Base-by-base conservation (phyloP, 2,329 filamentous ascomycete species). In the Esteya vermicola region DNA sequence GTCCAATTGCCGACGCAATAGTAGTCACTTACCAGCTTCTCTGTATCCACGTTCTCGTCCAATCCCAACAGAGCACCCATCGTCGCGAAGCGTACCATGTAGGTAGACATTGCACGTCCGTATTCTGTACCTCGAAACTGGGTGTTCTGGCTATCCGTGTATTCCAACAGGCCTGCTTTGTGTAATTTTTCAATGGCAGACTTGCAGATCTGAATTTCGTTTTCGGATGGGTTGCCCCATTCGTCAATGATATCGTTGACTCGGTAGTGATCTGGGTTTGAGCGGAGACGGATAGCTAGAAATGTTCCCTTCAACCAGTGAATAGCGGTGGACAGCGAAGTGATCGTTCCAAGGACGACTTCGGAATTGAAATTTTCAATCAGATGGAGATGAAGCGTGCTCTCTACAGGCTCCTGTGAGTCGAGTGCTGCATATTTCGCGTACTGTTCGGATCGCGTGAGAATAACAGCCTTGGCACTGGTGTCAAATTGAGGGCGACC, bases 321-420 rank as follows among this genome's bases (percentile, higher is more conserved):
- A 45, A 77, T 78, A 10, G 85, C 85, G 0, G 77, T 73, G 1
- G 65, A 54, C 0, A 79, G 54, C 48, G 79, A 70, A 6, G 61
- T 69, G 40, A 93, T 75, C 0, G 81, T 86, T 0, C 81, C 78
- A 2, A 93, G 64, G 2, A 79, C 78, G 36, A 89, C 80, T 52
- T 93, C 85, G 2, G 85, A 85, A 51, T 93, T 93, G 47, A 93
- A 57, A 51, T 93, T 84, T 47, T 89, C 83, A 36, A 88, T 78
- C 1, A 93, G 60, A 48, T 89, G 85, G 22, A 75, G 62, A 57
- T 93, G 85, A 7, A 93, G 63, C 16, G 69, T 77, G 56, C 85
- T 93, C 53, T 93, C 85, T 2, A 93, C 59, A 3, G 74, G 62
- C 46, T 89, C 79, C 40, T 78, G 67, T 1, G 79, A 78, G 1